Evolutionary conservation across 116 monocot species (phyloP), one percentile per base, ranked within the genome.

Genomic region (Papilionanthe hybrid): DNA sequence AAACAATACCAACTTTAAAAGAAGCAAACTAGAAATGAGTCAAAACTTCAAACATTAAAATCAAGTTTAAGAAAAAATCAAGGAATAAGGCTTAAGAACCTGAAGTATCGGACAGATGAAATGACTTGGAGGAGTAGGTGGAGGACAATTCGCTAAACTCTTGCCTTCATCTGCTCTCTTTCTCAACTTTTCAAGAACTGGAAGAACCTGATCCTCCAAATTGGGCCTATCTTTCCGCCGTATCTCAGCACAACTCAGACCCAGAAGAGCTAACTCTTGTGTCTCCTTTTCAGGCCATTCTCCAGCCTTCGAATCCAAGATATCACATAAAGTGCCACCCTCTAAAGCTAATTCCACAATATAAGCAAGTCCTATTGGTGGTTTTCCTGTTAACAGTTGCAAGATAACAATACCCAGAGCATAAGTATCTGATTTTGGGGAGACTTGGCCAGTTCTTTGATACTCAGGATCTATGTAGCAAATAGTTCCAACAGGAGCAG

Each of bases 391-490:
- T 3, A 91, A 48, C 75, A 93, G 72, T 79, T 89, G 87, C 82
- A 93, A 69, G 66, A 91, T 86, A 72, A 93, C 87, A 80, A 93
- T 86, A 19, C 93, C 93, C 42, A 91, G 43, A 17, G 87, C 91
- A 67, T 93, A 93, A 0, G 79, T 81, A 80, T 93, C 93, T 4
- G 93, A 93, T 37, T 93, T 91, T 23, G 82, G 32, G 10, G 91
- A 91, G 1, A 93, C 76, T 11, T 77, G 56, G 5, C 93, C 93
- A 5, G 87, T 86, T 42, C 93, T 91, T 74, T 93, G 93, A 60
- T 93, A 91, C 86, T 93, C 91, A 0, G 93, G 93, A 41, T 93
- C 93, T 7, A 93, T 91, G 84, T 93, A 93, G 80, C 84, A 93
- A 28, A 90, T 77, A 41, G 93, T 93, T 15, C 93, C 93, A 43